Evolutionary conservation across 108 stramenopile genomes (phyloP), one percentile per base, ranked within the genome.

Genomic region (Stephanodiscus minutulus): DNA sequence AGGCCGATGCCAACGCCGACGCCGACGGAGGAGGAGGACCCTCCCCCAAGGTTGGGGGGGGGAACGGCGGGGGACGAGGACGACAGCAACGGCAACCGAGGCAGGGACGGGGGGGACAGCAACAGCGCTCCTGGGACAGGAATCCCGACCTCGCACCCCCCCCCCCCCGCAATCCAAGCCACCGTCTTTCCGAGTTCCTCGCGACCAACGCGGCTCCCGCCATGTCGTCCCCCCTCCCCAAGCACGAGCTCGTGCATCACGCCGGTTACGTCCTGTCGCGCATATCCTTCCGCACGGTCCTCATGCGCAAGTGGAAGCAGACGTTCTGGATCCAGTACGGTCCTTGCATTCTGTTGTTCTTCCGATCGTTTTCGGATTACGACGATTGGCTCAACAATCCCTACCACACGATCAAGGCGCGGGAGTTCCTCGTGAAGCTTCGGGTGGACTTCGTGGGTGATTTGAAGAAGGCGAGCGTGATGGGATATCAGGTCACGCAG

Each of bases 291-390:
- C 88, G 95, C 7, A 96, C 95, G 8, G 91, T 96, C 64, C 68
- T 96, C 7, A 79, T 93, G 77, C 88, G 93, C 56, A 96, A 93
- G 62, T 96, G 95, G 95, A 96, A 96, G 60, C 91, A 96, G 65
- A 83, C 87, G 36, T 96, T 88, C 69, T 96, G 95, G 95, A 82
- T 93, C 17, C 88, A 88, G 52, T 91, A 93, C 57, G 91, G 90
- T 11, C 86, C 88, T 0, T 88, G 88, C 36, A 83, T 87, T 15
- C 76, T 96, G 73, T 64, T 96, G 11, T 90, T 89, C 82, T 96
- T 93, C 69, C 86, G 95, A 7, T 66, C 63, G 27, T 78, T 82
- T 64, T 24, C 64, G 6, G 95, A 96, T 65, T 96, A 87, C 69
- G 80, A 87, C 50, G 92, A 96, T 72, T 96, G 95, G 95, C 56